Percentiles rank a stretch among this genome's conserved stretches.
Conservation (phyloP, 768 basidiomycete species). For the Pisolithus marmoratus region DNA sequence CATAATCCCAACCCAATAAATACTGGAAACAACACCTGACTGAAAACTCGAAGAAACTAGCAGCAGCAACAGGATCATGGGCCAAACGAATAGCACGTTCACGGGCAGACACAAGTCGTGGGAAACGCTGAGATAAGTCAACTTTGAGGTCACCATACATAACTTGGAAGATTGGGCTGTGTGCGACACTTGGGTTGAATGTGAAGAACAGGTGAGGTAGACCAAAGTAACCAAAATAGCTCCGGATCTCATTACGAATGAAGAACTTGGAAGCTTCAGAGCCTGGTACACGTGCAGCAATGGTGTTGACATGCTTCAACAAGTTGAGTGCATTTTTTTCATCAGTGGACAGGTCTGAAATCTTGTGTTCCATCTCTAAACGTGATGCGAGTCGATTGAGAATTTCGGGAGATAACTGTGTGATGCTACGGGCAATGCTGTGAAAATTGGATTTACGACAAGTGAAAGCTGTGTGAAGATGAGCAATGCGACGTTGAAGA, state of each 20-base stretch:
- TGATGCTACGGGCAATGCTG: no score
- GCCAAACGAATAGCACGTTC: constrained; percentile 20
- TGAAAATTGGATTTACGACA: not conserved
- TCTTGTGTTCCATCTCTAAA: no score
- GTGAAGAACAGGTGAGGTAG: constrained; percentile 24
- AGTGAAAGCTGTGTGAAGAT: not conserved
- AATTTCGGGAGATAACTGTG: no score
- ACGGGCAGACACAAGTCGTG: constrained; percentile 7
- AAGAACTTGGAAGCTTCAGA: constrained; percentile 24
- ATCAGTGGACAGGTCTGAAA: no score
- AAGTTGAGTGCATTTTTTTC: constrained; percentile 13
- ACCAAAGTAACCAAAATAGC: constrained; percentile 26
- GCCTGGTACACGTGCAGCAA: constrained; percentile 27
- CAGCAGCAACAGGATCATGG: constrained; percentile 31
- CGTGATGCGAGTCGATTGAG: no score
- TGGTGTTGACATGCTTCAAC: constrained; percentile 23
- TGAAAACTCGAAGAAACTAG: constrained; percentile 30
- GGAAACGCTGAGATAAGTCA: constrained; percentile 11
- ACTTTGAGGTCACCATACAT: constrained; percentile 18
- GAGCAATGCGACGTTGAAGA: not conserved
- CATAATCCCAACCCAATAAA: constrained; percentile 11
- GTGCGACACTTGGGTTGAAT: constrained; percentile 15
- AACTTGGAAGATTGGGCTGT: constrained; percentile 28
- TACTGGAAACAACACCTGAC: constrained; percentile 2
- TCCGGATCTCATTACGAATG: constrained; percentile 18